These are phyloP conservation scores for Magnusiomyces tetraspermus DNA, from an alignment of 1,139 yeast genomes.

Conservation along the genomic window DNA sequence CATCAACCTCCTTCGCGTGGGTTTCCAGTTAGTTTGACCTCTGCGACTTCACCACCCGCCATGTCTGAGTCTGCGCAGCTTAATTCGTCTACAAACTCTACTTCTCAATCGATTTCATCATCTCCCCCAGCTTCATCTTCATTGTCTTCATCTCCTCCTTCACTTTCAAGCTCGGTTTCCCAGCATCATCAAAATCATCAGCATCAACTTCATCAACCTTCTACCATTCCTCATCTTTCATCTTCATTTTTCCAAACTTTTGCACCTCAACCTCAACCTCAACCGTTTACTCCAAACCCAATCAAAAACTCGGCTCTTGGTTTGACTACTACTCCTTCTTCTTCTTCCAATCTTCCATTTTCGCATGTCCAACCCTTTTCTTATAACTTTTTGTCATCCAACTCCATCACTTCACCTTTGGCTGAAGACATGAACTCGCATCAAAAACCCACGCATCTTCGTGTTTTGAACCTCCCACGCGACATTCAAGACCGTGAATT, in stretches of 20 bases:
- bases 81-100: neutral
- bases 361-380: neutral
- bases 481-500: constrained; percentile 74
- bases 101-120: neutral
- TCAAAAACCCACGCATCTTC: constrained; percentile 23
- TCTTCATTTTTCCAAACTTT: constrained; percentile 13
- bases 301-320: constrained; percentile 1
- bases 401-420: constrained; percentile 8
- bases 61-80: neutral
- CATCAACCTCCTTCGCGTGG: neutral
- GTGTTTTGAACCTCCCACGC: constrained; percentile 54
- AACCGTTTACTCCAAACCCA: neutral
- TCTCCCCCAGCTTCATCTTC: neutral
- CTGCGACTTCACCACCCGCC: neutral
- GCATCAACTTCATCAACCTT: neutral
- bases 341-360: constrained; percentile 3
- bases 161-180: neutral
- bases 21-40: neutral
- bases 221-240: constrained; percentile 3
- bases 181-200: neutral
- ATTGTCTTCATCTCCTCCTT: neutral
- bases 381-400: constrained; percentile 4
- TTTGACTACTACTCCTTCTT: constrained; percentile 4
- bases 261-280: constrained; percentile 11
- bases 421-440: constrained; percentile 2